A percentile compares a stretch with the other conserved stretches of the same genome.
Evolutionary conservation across 2,329 filamentous ascomycete species (phyloP).

Genomic region (Colletotrichum karsti): DNA sequence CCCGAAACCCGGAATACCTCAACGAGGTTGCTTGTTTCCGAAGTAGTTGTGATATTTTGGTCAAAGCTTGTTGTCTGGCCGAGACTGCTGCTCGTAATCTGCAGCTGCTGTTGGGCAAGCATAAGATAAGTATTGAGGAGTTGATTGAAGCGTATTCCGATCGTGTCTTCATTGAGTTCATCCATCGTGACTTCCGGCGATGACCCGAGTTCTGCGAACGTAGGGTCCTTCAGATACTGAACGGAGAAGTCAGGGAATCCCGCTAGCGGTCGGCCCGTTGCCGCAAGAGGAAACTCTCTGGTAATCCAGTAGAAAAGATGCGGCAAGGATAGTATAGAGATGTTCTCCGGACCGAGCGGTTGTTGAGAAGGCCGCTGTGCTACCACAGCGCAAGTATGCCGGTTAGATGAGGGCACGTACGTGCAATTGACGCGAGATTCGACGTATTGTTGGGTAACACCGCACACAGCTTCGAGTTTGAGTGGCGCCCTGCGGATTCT

Average conservation of each 20-base stretch:
- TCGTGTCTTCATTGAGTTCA: neutral
- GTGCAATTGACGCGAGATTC: neutral
- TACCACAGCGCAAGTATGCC: neutral
- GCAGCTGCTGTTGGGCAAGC: neutral
- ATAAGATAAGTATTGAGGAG: slow-evolving; percentile 1
- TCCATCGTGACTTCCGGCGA: neutral
- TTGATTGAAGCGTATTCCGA: neutral
- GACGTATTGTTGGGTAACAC: neutral
- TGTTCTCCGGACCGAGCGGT: neutral
- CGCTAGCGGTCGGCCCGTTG: neutral
- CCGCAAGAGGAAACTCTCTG: neutral
- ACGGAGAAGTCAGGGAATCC: neutral
- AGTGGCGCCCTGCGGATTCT: neutral
- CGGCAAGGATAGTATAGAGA: neutral
- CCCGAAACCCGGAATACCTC: neutral
- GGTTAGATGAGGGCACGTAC: neutral
- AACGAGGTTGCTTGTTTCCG: neutral
- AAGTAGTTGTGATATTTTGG: neutral
- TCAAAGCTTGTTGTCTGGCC: neutral
- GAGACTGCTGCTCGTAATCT: neutral
- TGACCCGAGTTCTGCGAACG: neutral
- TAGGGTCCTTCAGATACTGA: neutral
- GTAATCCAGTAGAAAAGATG: neutral
- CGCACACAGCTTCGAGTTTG: neutral
- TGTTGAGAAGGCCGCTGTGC: neutral